Conservation (phyloP, 768 basidiomycete genomes). For the Kwoniella europaea region DNA sequence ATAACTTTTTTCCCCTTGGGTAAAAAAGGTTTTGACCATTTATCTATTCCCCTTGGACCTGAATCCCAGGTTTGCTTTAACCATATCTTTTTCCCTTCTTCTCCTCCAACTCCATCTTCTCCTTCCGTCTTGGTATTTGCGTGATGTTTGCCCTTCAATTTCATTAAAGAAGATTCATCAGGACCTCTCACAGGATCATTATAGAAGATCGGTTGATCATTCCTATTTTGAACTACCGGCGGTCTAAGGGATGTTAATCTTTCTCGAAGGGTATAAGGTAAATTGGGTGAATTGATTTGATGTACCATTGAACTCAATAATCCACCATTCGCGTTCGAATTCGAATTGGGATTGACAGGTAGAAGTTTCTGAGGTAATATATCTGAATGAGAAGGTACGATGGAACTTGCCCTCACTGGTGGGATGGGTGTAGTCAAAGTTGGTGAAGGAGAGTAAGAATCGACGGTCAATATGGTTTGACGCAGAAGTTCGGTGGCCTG, state of each 20-base stretch:
- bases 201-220: conserved; percentile 38
- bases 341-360: conserved; percentile 31
- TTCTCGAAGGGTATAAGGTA: conserved; percentile 40
- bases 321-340: conserved; percentile 5
- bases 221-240: conserved; percentile 30
- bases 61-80: conserved; percentile 44
- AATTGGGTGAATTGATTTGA: conserved; percentile 41
- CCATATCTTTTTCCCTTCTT: conserved; percentile 23
- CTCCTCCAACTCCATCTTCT: conserved; percentile 10
- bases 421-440: conserved; percentile 30
- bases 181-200: conserved; percentile 45
- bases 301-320: conserved; percentile 34
- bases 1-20: conserved; percentile 48
- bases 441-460: conserved; percentile 32
- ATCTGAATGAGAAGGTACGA: conserved; percentile 37
- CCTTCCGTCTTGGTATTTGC: background rate
- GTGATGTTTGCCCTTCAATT: conserved; percentile 40
- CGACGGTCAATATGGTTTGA: conserved; percentile 31
- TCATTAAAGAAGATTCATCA: conserved; percentile 29
- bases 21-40: conserved; percentile 36
- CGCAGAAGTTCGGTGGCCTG: conserved; percentile 41
- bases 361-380: conserved; percentile 18
- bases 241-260: conserved; percentile 44
- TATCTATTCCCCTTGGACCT: conserved; percentile 39
- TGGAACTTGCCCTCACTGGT: conserved; percentile 23